Base-by-base conservation (phyloP, 192 early-diverging fungal genomes). In the Ambispora gerdemannii region DNA sequence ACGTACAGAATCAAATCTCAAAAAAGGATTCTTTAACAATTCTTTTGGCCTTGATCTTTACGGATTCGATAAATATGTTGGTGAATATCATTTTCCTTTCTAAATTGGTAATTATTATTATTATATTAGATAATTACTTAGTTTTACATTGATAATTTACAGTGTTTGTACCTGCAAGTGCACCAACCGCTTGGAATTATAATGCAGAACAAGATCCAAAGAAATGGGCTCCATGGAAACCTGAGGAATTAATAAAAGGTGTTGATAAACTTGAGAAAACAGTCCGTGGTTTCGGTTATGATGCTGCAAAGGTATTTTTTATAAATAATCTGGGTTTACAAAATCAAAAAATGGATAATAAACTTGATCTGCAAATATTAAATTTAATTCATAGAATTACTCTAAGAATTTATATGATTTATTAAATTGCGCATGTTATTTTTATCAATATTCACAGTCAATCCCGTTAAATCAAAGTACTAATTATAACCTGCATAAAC, bases 41-140 rank as follows among this genome's bases (percentile, higher is more conserved):
- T 74, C 68, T 11, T 92, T 92, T 80, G 90, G 90, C 3, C 72
- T 92, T 27, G 90, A 92, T 76, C 76, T 88, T n/a, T 92, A 92
- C 75, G 87, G 89, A 11, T 92, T 86, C 75, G 89, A 90, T 78
- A 92, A 92, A 76, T 92, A 92, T 75, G 78, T 89, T 38, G 82
- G 85, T 86, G 76, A 70, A 76, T 70, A 36, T 28, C 3, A 15
- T 32, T 8, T 47, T 3, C 28, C 25, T 47, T 19, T 47, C 49
- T n/a, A n/a, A n/a, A n/a, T n/a, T n/a, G n/a, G n/a, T n/a, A n/a
- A n/a, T n/a, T n/a, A n/a, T n/a, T n/a, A n/a, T n/a, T n/a, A n/a
- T n/a, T n/a, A n/a, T n/a, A n/a, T n/a, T n/a, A n/a, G n/a, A n/a
- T n/a, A n/a, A n/a, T n/a, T n/a, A n/a, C n/a, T n/a, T 1, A 6